A percentile compares a stretch with the other conserved stretches of the same genome.
Evolutionary conservation across 2,329 filamentous ascomycete genomes (phyloP).

Genomic region (Kalaharituber pfeilii): DNA sequence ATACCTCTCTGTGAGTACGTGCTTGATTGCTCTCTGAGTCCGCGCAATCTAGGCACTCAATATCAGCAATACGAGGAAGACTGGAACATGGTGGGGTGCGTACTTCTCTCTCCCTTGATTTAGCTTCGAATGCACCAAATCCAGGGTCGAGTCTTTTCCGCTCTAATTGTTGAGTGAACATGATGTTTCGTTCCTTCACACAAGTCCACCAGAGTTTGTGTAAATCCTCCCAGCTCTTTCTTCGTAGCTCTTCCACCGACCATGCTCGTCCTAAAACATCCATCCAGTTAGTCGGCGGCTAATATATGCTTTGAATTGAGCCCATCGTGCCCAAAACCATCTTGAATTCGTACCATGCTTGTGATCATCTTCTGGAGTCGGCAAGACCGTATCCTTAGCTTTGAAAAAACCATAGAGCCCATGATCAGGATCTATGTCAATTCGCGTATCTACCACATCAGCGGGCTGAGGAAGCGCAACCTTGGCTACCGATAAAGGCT

Average conservation of each 20-base stretch:
- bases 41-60: conserved; percentile 44
- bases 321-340: not conserved
- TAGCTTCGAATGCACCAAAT: conserved; percentile 54
- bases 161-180: conserved; percentile 61
- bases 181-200: conserved; percentile 72
- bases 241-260: conserved; percentile 67
- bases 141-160: conserved; percentile 48
- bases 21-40: conserved; percentile 71
- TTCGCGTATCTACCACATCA: conserved; percentile 39
- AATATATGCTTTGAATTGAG: not conserved
- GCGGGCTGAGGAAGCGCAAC: conserved; percentile 51
- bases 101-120: conserved; percentile 48
- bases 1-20: conserved; percentile 69
- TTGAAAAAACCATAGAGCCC: conserved; percentile 90
- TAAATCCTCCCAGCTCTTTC: conserved; percentile 85
- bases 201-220: conserved; percentile 92
- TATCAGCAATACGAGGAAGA: not conserved
- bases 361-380: conserved; percentile 51
- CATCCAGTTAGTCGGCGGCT: not conserved
- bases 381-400: conserved; percentile 47
- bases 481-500: conserved; percentile 52
- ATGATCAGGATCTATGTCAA: conserved; percentile 53
- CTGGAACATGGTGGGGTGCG: conserved; percentile 22
- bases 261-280: conserved; percentile 48
- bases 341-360: conserved; percentile 41